These are phyloP conservation scores for Angophora floribunda DNA, from an alignment of 345 rosid genomes.

Conservation along the genomic window DNA sequence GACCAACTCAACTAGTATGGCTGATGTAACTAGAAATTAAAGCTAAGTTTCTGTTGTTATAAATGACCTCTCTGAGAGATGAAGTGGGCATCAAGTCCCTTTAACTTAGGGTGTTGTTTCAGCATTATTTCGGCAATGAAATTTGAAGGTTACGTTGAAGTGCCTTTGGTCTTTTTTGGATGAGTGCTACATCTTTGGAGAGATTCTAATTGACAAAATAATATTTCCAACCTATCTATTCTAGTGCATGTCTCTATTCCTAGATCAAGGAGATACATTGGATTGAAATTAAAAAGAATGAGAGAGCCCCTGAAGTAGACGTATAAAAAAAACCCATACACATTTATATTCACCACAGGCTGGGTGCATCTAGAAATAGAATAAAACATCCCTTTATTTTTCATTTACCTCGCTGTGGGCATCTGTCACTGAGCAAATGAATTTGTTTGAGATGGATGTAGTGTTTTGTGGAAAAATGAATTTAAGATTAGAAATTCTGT, in stretches of 20 bases:
- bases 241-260: neutral
- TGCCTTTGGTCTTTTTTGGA: neutral
- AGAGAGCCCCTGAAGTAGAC: neutral
- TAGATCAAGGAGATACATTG: neutral
- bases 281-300: neutral
- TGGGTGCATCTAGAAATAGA: neutral
- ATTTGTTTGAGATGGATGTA: neutral
- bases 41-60: neutral
- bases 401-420: neutral
- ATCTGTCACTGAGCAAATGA: neutral
- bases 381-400: neutral
- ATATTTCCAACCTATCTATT: neutral
- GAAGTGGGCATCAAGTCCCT: neutral
- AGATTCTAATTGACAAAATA: neutral
- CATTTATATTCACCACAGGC: neutral
- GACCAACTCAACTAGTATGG: neutral
- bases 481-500: neutral
- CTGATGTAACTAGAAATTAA: neutral
- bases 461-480: neutral
- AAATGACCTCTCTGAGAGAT: neutral
- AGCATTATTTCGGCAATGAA: neutral
- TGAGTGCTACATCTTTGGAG: neutral
- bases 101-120: neutral
- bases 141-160: neutral
- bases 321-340: neutral